Conservation (phyloP, 768 basidiomycete species). For the Termitomyces eurrhizus region DNA sequence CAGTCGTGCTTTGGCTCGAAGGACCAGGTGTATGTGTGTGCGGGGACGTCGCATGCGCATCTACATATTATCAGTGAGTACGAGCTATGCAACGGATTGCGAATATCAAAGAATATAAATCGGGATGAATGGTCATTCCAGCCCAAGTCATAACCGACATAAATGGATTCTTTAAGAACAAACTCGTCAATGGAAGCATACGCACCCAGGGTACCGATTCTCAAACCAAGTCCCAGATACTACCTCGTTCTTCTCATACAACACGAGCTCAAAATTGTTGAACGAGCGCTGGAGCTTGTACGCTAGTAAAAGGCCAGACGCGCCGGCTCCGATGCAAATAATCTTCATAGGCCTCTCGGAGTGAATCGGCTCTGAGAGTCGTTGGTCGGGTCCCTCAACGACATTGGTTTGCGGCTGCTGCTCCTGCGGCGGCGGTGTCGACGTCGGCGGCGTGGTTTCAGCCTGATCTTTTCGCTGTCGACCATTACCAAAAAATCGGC, state of each 20-base stretch:
- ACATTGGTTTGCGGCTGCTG: background rate
- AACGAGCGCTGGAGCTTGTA: slow-evolving; percentile 35
- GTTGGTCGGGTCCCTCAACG: slow-evolving; percentile 2
- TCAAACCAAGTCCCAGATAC: slow-evolving; percentile 32
- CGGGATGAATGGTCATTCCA: background rate
- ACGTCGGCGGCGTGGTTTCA: background rate
- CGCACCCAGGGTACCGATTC: slow-evolving; percentile 32
- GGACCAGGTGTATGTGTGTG: slow-evolving; percentile 29
- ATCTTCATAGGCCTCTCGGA: slow-evolving; percentile 24
- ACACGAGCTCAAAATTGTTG: slow-evolving; percentile 25
- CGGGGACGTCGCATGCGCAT: slow-evolving; percentile 29
- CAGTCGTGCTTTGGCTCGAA: slow-evolving; percentile 30
- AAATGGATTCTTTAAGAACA: no score
- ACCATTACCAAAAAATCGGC: background rate
- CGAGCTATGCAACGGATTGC: background rate
- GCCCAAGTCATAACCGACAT: background rate
- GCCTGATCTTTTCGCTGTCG: background rate
- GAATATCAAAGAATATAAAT: background rate
- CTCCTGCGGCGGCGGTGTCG: background rate
- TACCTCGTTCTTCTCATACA: slow-evolving; percentile 32
- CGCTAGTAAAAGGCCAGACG: slow-evolving; percentile 26
- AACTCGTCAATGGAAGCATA: background rate
- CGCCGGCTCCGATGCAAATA: slow-evolving; percentile 32
- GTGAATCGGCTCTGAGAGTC: slow-evolving; percentile 23
- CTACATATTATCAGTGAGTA: slow-evolving; percentile 11